Evolutionary conservation across 2,329 filamentous ascomycete species (phyloP), one percentile per base, ranked within the genome.

Genomic region (Botrytis sinoallii): DNA sequence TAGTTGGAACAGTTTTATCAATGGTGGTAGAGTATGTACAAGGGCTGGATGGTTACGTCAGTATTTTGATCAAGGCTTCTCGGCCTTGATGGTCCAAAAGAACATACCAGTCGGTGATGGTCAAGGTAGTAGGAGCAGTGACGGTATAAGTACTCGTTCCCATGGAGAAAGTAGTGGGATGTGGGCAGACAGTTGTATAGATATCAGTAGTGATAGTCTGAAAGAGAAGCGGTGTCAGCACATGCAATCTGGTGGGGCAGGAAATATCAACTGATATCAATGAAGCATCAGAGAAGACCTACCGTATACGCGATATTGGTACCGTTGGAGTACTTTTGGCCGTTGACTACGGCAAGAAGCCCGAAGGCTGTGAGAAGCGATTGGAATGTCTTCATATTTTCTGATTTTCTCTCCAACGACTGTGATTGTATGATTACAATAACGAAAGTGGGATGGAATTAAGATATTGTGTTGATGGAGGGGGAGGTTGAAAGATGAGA

Each of bases 101-200:
- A 40, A 60, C 42, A 60, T 68, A 69, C 71, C 85, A 85, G 79
- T 84, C 79, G 75, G 83, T 84, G 78, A 86, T 81, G 78, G 85
- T 86, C 79, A 86, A 77, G 72, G 83, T 84, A 72, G 84, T 84
- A 71, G 84, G 86, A 84, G 87, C 84, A 77, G 90, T 90, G 83
- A 93, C 85, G 78, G 88, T 91, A 81, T 85, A 85, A 74, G 85
- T 86, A 74, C 82, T 78, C 72, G 80, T 81, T 73, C 81, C 82
- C 77, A 84, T 80, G 59, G 82, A 82, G 74, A 87, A 77, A 52
- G 81, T 81, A 64, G 86, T 87, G 20, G 72, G 38, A 32, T 32
- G 35, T 42, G 60, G 71, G 44, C 71, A 73, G 66, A 73, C 71
- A 73, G 86, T 88, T 77, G 83, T 85, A 80, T 82, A 85, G 40